Conservation (phyloP, 176 grass and related monocot genomes). For the Oryza meridionalis region DNA sequence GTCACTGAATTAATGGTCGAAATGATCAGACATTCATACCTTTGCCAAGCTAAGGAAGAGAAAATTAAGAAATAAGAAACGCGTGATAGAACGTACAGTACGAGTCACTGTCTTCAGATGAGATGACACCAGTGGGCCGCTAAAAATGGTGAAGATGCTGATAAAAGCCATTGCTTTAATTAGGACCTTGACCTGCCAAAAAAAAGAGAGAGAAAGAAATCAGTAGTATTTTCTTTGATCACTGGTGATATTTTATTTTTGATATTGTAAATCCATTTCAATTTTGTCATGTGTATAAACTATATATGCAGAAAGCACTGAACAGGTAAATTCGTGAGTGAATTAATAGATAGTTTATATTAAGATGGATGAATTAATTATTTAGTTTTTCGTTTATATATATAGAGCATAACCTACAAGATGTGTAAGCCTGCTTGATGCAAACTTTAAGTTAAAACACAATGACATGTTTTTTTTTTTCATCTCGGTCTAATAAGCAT, state of each 20-base stretch:
- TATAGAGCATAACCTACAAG: no score
- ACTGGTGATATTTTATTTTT: neutral
- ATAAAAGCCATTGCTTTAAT: neutral
- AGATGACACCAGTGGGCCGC: neutral
- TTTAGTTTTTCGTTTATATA: no score
- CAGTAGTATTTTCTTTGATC: no score
- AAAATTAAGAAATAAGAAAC: neutral
- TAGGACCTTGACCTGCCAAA: neutral
- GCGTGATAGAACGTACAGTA: neutral
- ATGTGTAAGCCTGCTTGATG: no score
- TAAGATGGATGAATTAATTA: no score
- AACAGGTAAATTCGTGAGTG: no score
- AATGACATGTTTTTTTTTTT: no score
- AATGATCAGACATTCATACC: neutral
- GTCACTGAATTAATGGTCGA: neutral
- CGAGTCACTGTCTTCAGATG: neutral
- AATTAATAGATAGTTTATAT: no score
- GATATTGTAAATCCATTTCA: neutral
- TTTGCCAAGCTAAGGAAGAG: neutral
- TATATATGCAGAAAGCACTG: no score
- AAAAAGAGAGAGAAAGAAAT: neutral
- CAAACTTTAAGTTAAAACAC: no score
- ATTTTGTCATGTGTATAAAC: neutral
- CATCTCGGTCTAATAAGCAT: neutral
- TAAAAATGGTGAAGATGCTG: neutral